A percentile compares a stretch with the other conserved stretches of the same genome.
Evolutionary conservation across 306 rosid species (phyloP).

Genomic region (Bauhinia variegata): DNA sequence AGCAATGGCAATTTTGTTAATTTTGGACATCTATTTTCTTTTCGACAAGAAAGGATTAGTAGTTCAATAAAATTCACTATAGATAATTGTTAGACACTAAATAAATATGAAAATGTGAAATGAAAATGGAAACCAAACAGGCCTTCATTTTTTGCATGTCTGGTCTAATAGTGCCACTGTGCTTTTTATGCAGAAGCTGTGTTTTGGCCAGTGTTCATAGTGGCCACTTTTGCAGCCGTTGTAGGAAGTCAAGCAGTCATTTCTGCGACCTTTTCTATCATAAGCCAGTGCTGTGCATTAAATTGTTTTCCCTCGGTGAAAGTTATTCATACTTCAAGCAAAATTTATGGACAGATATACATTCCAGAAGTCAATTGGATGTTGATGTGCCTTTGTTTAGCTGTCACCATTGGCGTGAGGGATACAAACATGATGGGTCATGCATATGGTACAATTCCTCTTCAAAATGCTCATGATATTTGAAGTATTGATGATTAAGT

Average conservation of each 20-base stretch:
- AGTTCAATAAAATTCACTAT: too few relatives aligned
- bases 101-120: too few relatives aligned
- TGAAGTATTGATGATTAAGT: slow-evolving; percentile 7
- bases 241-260: slow-evolving; percentile 79
- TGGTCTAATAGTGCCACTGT: not conserved
- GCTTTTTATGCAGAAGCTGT: slow-evolving; percentile 56
- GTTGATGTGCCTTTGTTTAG: slow-evolving; percentile 72
- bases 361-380: slow-evolving; percentile 82
- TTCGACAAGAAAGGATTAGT: too few relatives aligned
- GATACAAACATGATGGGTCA: slow-evolving; percentile 71
- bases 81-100: too few relatives aligned
- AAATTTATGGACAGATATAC: slow-evolving; percentile 74
- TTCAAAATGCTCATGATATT: not conserved
- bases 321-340: slow-evolving; percentile 63
- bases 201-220: slow-evolving; percentile 79
- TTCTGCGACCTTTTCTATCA: slow-evolving; percentile 71
- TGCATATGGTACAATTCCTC: slow-evolving; percentile 63
- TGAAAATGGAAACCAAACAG: too few relatives aligned
- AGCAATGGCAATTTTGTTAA: too few relatives aligned
- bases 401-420: slow-evolving; percentile 65
- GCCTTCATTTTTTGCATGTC: not conserved
- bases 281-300: slow-evolving; percentile 73
- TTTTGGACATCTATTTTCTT: too few relatives aligned
- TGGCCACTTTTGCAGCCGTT: slow-evolving; percentile 66
- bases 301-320: slow-evolving; percentile 71